Base-by-base conservation (phyloP, 192 early-diverging fungal species). In the Mortierella hygrophila region DNA sequence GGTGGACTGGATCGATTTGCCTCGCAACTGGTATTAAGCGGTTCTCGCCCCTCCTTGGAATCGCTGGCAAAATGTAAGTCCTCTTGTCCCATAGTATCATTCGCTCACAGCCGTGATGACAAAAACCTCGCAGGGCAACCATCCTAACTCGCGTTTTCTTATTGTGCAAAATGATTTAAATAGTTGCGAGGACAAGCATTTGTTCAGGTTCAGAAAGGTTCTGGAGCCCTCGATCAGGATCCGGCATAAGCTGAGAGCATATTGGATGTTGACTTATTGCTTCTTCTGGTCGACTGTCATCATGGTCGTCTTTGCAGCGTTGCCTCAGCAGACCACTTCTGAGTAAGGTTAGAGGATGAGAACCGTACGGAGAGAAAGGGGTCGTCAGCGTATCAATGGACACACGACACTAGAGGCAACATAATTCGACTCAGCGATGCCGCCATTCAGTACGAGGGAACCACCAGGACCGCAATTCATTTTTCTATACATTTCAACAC, bases 261-360 rank as follows among this genome's bases (percentile, higher is more conserved):
- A 75, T 54, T 86, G 84, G 84, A 81, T 81, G 84, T 38, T 80
- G 72, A 60, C 40, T 6, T 86, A 86, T 41, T 81, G 84, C 75
- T 46, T 81, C 52, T 81, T 86, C 38, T 86, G 79, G 84, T 78
- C 84, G 1, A 81, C 72, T 4, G 21, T 86, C 35, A 65, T 86
- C 57, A 86, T 86, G 78, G 72, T 86, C 35, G 46, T 81, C 40
- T 86, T 86, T 86, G 84, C 84, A 18, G 84, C 84, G 1, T 26
- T 86, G 55, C 84, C 84, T 18, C 84, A 86, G 44, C 35, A 55
- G 55, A 11, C 20, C 20, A 26, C 23, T 10, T 23, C 21, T 42
- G 21, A 42, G 35, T 42, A 44, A 71, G 0, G 6, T 6, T 42
- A 18, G 15, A 29, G 16, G 15, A 29, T 18, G 26, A 32, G 9